Conservation (phyloP, 2,329 filamentous ascomycete species). For the Cladosporium sp. region DNA sequence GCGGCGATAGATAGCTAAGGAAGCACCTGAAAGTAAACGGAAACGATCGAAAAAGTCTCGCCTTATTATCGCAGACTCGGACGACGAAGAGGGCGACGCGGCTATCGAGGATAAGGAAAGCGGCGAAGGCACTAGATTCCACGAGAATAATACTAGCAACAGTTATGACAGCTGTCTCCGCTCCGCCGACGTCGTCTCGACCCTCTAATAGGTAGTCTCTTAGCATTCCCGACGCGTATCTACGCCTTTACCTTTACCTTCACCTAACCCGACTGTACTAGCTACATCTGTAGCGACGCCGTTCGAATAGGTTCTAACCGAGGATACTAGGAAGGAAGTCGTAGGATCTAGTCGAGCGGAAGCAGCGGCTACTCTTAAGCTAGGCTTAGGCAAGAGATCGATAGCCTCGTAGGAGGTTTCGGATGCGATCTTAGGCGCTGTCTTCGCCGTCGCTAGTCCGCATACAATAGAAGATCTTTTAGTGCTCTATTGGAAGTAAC, state of each 20-base stretch:
- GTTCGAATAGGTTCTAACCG: neutral
- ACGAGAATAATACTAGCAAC: neutral
- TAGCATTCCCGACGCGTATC: neutral
- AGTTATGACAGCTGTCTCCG: neutral
- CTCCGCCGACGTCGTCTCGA: neutral
- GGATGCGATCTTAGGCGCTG: conserved; percentile 4
- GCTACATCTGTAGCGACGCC: neutral
- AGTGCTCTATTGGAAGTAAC: neutral
- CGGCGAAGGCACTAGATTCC: neutral
- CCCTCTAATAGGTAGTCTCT: neutral
- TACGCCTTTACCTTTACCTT: neutral
- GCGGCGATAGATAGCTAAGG: no score
- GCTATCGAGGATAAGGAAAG: neutral
- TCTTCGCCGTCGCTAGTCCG: neutral
- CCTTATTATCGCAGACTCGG: no score
- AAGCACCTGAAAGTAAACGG: no score
- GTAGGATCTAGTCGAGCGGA: neutral
- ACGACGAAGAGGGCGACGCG: no score
- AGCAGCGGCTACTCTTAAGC: neutral
- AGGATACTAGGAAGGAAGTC: neutral
- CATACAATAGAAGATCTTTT: neutral
- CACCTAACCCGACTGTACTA: neutral
- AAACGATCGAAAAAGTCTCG: no score
- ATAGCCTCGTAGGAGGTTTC: neutral
- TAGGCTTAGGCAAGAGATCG: neutral